A percentile compares a stretch with the other conserved stretches of the same genome.
Evolutionary conservation across 148 eudicot species (phyloP).

Genomic region (Chenopodium formosanum): DNA sequence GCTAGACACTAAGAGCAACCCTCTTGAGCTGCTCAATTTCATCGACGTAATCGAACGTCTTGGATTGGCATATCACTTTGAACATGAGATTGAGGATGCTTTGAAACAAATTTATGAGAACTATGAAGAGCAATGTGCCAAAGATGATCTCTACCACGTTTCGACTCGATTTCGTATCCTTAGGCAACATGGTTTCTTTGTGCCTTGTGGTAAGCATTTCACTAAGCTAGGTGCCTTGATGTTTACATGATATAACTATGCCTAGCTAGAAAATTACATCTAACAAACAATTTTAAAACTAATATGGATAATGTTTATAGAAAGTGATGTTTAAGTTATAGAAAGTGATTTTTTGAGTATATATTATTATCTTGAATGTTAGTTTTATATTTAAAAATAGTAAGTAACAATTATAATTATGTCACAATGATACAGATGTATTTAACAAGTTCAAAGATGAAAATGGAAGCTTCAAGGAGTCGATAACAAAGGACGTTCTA

Average conservation of each 20-base stretch:
- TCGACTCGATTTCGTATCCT: slow-evolving; percentile 41
- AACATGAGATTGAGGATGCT: slow-evolving; percentile 35
- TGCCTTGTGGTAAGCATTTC: slow-evolving; percentile 16
- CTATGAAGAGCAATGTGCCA: not conserved
- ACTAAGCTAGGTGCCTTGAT: too few species aligned
- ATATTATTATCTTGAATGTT: too few species aligned
- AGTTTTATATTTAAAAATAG: not conserved
- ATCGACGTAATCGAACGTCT: slow-evolving; percentile 49
- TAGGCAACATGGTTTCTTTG: slow-evolving; percentile 30
- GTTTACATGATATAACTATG: too few species aligned
- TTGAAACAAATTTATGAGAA: slow-evolving; percentile 17
- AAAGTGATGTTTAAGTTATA: too few species aligned
- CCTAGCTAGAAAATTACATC: too few species aligned
- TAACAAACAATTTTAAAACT: too few species aligned
- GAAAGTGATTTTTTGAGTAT: too few species aligned
- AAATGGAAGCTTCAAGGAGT: slow-evolving; percentile 25
- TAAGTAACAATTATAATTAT: not conserved
- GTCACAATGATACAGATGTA: slow-evolving; percentile 17
- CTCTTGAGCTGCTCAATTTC: slow-evolving; percentile 26
- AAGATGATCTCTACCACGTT: slow-evolving; percentile 29
- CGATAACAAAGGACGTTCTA: slow-evolving; percentile 1
- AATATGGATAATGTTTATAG: too few species aligned
- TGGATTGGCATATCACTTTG: slow-evolving; percentile 53
- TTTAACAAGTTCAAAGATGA: slow-evolving; percentile 32
- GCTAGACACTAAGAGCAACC: not conserved